Conservation (phyloP, 371 early-diverging fungal species). For the Syncephalastrum racemosum region DNA sequence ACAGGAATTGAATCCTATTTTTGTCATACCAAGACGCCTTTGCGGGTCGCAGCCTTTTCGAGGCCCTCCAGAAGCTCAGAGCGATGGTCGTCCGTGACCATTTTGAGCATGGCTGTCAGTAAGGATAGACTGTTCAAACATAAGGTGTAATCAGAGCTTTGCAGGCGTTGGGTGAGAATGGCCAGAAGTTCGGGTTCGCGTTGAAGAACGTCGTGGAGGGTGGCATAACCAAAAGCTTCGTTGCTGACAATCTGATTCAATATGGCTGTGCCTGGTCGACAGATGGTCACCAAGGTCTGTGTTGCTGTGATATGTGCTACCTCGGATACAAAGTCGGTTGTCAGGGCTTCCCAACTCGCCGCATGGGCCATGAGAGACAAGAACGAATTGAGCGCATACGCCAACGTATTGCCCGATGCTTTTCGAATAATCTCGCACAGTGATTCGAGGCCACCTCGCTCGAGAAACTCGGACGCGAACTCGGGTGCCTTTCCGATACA, state of each 20-base stretch:
- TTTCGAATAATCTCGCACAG: conserved; percentile 62
- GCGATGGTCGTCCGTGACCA: conserved; percentile 59
- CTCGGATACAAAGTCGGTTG: conserved; percentile 51
- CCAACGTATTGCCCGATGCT: conserved; percentile 66
- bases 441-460: conserved; percentile 59
- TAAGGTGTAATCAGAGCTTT: conserved; percentile 65
- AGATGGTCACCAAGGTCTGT: conserved; percentile 70
- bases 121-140: conserved; percentile 65
- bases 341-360: conserved; percentile 60
- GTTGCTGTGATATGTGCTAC: conserved; percentile 62
- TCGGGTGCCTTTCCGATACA: conserved; percentile 55
- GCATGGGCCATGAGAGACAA: conserved; percentile 70
- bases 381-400: conserved; percentile 71
- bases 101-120: conserved; percentile 61
- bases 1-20: neutral
- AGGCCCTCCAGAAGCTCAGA: conserved; percentile 47
- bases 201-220: conserved; percentile 54
- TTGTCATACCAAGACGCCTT: conserved; percentile 45
- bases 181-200: conserved; percentile 54
- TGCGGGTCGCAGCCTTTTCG: conserved; percentile 46
- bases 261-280: conserved; percentile 71
- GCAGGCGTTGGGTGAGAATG: conserved; percentile 60
- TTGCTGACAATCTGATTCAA: conserved; percentile 65
- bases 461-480: conserved; percentile 71
- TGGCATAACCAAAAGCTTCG: conserved; percentile 50